Base-by-base conservation (phyloP, 2,329 filamentous ascomycete species). In the Xylaria polymorpha region DNA sequence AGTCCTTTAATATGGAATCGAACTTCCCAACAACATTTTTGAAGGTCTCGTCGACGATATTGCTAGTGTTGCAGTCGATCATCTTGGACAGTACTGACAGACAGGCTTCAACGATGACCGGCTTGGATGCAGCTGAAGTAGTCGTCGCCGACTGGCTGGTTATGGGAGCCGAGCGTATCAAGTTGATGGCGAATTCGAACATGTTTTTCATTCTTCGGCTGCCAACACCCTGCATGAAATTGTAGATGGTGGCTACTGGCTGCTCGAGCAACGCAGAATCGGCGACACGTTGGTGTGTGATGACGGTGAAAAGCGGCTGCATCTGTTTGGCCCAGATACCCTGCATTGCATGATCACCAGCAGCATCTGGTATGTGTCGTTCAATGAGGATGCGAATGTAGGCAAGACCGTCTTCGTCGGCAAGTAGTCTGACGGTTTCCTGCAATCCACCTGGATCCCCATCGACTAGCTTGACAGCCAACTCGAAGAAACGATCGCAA, bases 191-290 rank as follows among this genome's bases (percentile, higher is more conserved):
- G 37, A 70, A 70, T 25, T 61, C 39, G 29, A 70, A 70, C 6
- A 65, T 48, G 55, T 15, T 37, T 64, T 44, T 20, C 58, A 51
- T 67, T 20, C 61, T 46, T 57, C 5, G 68, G 41, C 41, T 66
- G n/a, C 25, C 53, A 64, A 51, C 70, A 51, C 70, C 74, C 70
- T 73, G 44, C 48, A 81, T 72, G 39, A 79, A 80, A 12, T 71
- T 70, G 64, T 80, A 83, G 4, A 83, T 68, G 0, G 58, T 63
- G 2, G 78, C 76, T 1, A 82, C 78, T 41, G 82, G 73, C 43
- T 79, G 76, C 61, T 84, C 82, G 15, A 84, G 72, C 0, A 82
- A 74, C 12, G 79, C 77, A 8, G 81, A 83, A 55, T 80, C 77
- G 1, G 78, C 66, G 7, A 82, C 77, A 4, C 74, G 72, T 3